A percentile compares a stretch with the other conserved stretches of the same genome.
These are phyloP conservation scores for Epichloe scottii DNA, from an alignment of 2,329 filamentous ascomycete genomes.

Conservation along the genomic window DNA sequence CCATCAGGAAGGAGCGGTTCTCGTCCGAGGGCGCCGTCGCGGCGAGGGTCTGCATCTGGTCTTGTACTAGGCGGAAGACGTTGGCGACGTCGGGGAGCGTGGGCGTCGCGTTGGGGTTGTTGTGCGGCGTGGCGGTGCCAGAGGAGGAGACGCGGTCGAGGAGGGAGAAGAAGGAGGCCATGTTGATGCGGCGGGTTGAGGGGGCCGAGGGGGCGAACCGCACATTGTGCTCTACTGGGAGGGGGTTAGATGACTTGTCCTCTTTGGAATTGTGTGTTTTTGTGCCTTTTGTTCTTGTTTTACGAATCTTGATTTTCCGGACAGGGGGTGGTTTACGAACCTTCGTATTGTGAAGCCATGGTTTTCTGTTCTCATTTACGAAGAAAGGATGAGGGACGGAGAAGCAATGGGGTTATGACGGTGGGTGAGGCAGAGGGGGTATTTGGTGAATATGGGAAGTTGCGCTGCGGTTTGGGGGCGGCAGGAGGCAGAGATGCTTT, in stretches of 20 bases:
- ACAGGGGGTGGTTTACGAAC: slow-evolving; percentile 12
- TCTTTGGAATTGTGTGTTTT: too few relatives aligned
- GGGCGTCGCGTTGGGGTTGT: slow-evolving; percentile 46
- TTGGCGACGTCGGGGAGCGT: slow-evolving; percentile 46
- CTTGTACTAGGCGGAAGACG: slow-evolving; percentile 45
- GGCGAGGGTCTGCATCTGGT: slow-evolving; percentile 42
- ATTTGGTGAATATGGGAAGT: neutral
- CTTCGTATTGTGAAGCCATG: slow-evolving; percentile 48
- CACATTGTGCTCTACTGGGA: slow-evolving; percentile 52
- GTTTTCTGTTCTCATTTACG: neutral
- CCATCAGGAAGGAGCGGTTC: slow-evolving; percentile 37
- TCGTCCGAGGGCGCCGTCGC: slow-evolving; percentile 33
- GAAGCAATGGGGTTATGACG: neutral
- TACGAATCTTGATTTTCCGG: neutral
- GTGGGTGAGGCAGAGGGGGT: neutral
- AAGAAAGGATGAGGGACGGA: neutral
- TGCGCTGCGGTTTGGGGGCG: neutral
- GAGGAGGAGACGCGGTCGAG: slow-evolving; percentile 37
- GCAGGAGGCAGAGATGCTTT: too few relatives aligned
- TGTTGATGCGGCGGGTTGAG: slow-evolving; percentile 44
- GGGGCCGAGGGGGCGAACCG: slow-evolving; percentile 27
- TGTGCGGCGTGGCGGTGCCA: slow-evolving; percentile 23
- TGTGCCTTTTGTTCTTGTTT: neutral
- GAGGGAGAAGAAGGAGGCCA: slow-evolving; percentile 49
- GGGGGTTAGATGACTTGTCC: neutral